These are phyloP conservation scores for Zymoseptoria ardabiliae DNA, from an alignment of 2,329 filamentous ascomycete genomes.

Conservation along the genomic window DNA sequence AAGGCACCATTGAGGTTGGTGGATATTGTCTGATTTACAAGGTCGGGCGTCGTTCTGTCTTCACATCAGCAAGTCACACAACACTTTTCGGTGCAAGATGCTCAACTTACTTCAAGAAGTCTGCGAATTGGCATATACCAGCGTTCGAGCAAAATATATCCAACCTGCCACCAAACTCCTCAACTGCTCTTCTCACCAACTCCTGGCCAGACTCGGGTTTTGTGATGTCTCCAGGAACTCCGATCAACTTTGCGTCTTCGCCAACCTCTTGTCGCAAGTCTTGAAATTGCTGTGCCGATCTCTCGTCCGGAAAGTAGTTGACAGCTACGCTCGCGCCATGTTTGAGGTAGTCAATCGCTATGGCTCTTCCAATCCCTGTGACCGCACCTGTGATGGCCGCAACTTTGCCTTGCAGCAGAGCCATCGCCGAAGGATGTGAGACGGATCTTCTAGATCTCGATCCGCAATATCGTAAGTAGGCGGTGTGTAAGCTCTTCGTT, in stretches of 20 bases:
- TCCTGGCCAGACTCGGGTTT: constrained; percentile 62
- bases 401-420: constrained; percentile 62
- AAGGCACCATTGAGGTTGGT: constrained; percentile 88
- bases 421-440: neutral
- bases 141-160: constrained; percentile 80
- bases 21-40: constrained; percentile 63
- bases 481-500: neutral
- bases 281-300: constrained; percentile 42
- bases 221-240: constrained; percentile 70
- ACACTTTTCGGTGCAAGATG: neutral
- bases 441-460: neutral
- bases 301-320: constrained; percentile 62
- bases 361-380: constrained; percentile 80
- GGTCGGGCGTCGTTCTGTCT: constrained; percentile 56
- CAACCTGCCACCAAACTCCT: constrained; percentile 44
- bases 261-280: constrained; percentile 40
- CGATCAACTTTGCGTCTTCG: constrained; percentile 44
- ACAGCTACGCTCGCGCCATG: constrained; percentile 74
- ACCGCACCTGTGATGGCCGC: constrained; percentile 82
- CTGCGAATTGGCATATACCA: constrained; percentile 79
- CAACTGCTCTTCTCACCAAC: constrained; percentile 60
- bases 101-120: constrained; percentile 60
- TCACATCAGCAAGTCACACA: constrained; percentile 2
- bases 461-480: neutral
- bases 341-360: constrained; percentile 67